Conservation (phyloP, 805 yeast genomes). For the Myxozyma geophila region DNA sequence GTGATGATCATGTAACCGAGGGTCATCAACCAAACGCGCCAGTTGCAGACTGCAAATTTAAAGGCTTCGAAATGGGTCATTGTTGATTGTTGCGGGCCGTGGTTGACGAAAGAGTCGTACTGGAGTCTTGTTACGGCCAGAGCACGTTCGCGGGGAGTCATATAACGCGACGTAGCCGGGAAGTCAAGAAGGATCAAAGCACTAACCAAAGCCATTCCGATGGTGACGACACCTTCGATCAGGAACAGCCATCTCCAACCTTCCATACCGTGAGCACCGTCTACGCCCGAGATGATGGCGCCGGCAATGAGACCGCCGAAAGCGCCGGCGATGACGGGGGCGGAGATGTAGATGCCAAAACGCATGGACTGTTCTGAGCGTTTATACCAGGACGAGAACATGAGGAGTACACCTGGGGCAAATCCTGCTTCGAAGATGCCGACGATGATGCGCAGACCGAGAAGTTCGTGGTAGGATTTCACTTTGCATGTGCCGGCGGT, state of each 20-base stretch:
- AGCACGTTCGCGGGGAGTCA: conserved; percentile 17
- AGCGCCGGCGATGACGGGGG: conserved; percentile 64
- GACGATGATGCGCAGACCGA: conserved; percentile 47
- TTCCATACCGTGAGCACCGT: conserved; percentile 57
- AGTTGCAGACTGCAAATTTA: conserved; percentile 8
- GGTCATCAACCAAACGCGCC: conserved; percentile 26
- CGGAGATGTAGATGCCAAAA: conserved; percentile 61
- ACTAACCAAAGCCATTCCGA: conserved; percentile 16
- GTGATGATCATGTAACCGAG: conserved; percentile 18
- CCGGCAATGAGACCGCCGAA: conserved; percentile 68
- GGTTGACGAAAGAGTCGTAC: conserved; percentile 18
- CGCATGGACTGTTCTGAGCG: conserved; percentile 63
- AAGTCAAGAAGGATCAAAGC: conserved; percentile 20
- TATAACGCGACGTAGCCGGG: conserved; percentile 18
- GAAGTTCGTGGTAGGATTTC: conserved; percentile 41
- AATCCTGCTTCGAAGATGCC: conserved; percentile 53
- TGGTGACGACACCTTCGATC: conserved; percentile 25
- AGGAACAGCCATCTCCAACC: conserved; percentile 76
- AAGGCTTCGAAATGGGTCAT: conserved; percentile 19
- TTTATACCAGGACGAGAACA: conserved; percentile 53
- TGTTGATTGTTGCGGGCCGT: background rate
- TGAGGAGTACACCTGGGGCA: conserved; percentile 53
- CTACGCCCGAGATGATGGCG: conserved; percentile 54
- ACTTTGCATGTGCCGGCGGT: conserved; percentile 61
- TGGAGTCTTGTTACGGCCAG: conserved; percentile 26